A percentile compares a stretch with the other conserved stretches of the same genome.
These are phyloP conservation scores for Priceomyces haplophilus DNA, from an alignment of 805 yeast species.

Conservation along the genomic window DNA sequence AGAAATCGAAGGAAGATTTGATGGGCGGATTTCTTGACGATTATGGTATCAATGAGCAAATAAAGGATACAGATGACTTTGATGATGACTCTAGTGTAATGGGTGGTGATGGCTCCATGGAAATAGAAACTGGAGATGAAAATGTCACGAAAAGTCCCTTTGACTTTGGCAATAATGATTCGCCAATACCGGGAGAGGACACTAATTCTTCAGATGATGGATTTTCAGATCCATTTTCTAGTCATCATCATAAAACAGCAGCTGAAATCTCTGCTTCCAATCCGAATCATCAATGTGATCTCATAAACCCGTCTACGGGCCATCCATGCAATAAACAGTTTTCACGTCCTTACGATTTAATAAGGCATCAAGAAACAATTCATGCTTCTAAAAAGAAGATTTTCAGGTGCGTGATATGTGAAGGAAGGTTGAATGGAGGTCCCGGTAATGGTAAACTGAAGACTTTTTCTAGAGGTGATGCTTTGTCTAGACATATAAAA, in stretches of 20 bases:
- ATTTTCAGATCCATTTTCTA: background rate
- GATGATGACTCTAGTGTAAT: slow-evolving; percentile 3
- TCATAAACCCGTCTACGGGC: slow-evolving; percentile 60
- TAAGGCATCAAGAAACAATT: slow-evolving; percentile 48
- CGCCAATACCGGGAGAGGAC: slow-evolving; percentile 1
- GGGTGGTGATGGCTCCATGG: slow-evolving; percentile 13
- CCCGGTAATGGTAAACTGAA: slow-evolving; percentile 48
- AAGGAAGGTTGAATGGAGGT: slow-evolving; percentile 45
- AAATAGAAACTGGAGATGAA: slow-evolving; percentile 10
- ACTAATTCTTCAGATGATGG: background rate
- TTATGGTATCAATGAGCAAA: slow-evolving; percentile 7
- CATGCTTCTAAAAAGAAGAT: slow-evolving; percentile 46
- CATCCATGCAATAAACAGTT: slow-evolving; percentile 71
- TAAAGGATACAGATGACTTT: slow-evolving; percentile 1
- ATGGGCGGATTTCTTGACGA: slow-evolving; percentile 15
- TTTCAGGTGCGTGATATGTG: slow-evolving; percentile 45
- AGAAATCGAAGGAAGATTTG: slow-evolving; percentile 9
- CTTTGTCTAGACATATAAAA: slow-evolving; percentile 50
- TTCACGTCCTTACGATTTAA: slow-evolving; percentile 61
- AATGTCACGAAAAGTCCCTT: slow-evolving; percentile 9
- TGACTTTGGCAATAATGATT: slow-evolving; percentile 1
- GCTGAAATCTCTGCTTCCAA: slow-evolving; percentile 32
- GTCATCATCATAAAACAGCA: slow-evolving; percentile 19
- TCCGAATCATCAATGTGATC: slow-evolving; percentile 54
- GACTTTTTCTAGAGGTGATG: slow-evolving; percentile 47